Percentiles rank a stretch among this genome's conserved stretches.
These are phyloP conservation scores for Aspergillus alliaceus DNA, from an alignment of 2,329 filamentous ascomycete genomes.

Conservation along the genomic window DNA sequence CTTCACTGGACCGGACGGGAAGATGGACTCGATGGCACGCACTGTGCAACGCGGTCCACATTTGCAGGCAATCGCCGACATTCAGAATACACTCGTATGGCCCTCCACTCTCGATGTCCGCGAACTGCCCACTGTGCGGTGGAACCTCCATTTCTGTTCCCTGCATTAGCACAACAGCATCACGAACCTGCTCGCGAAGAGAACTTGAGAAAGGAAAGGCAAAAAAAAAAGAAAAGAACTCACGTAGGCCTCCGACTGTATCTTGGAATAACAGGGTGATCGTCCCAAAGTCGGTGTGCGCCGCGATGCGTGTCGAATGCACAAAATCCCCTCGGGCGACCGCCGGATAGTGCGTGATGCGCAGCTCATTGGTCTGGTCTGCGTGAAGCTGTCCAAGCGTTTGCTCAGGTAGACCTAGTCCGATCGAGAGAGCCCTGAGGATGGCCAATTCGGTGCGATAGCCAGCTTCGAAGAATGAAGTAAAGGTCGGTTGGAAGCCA, in stretches of 20 bases:
- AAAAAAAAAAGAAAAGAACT: background rate
- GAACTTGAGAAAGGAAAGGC: background rate
- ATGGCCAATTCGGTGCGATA: conserved; percentile 32
- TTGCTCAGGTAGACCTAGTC: background rate
- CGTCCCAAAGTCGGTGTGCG: conserved; percentile 16
- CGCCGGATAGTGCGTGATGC: conserved; percentile 15
- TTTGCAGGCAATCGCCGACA: background rate
- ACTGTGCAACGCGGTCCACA: background rate
- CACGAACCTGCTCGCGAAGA: background rate
- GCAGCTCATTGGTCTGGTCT: conserved; percentile 13
- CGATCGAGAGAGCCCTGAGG: background rate
- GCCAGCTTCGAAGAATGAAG: conserved; percentile 38
- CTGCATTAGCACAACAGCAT: background rate
- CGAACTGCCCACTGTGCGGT: background rate
- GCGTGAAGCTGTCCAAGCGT: background rate
- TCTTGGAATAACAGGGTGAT: conserved; percentile 20
- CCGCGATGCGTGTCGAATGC: conserved; percentile 8
- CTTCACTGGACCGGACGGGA: background rate
- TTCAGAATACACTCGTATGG: background rate
- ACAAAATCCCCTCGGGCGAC: conserved; percentile 5
- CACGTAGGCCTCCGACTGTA: conserved; percentile 9
- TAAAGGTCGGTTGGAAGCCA: conserved; percentile 39
- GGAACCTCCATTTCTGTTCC: background rate
- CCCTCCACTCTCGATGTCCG: background rate
- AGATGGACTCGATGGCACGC: background rate